Conservation (phyloP, 2,329 filamentous ascomycete species). For the Parasarocladium wereldwijsianum region DNA sequence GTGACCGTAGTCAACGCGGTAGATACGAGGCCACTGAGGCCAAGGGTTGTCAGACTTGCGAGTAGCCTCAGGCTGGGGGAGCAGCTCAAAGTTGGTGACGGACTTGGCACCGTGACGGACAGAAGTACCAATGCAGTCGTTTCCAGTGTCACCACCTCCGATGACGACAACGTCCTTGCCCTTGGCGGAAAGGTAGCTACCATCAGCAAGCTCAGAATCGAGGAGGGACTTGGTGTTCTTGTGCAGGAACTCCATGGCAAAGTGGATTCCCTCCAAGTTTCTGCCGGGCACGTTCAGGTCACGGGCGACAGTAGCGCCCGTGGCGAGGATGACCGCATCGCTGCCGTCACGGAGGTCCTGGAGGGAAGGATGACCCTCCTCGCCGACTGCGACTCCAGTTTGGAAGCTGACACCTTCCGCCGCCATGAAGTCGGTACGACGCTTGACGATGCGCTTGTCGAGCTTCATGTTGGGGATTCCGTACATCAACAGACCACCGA, state of each 20-base stretch:
- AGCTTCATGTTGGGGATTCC: constrained; percentile 99
- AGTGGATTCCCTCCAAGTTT: constrained; percentile 81
- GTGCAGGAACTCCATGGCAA: constrained; percentile 94
- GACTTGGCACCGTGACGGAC: constrained; percentile 92
- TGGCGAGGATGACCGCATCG: constrained; percentile 80
- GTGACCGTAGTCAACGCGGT: constrained; percentile 97
- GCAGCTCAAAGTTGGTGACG: constrained; percentile 89
- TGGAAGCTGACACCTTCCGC: constrained; percentile 75
- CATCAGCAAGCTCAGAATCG: constrained; percentile 74
- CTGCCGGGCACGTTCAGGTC: constrained; percentile 85
- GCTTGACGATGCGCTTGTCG: constrained; percentile 93
- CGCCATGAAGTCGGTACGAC: constrained; percentile 88
- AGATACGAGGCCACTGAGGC: constrained; percentile 96
- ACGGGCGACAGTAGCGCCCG: constrained; percentile 83
- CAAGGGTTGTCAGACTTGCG: constrained; percentile 91
- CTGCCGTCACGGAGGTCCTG: constrained; percentile 57
- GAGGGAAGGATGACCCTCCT: constrained; percentile 48
- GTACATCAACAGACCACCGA: constrained; percentile 91
- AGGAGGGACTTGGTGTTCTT: constrained; percentile 96
- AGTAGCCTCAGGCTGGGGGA: constrained; percentile 83
- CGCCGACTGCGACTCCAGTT: constrained; percentile 63
- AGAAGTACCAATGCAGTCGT: constrained; percentile 94
- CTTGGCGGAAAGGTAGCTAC: constrained; percentile 84
- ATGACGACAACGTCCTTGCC: constrained; percentile 94
- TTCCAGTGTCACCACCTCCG: constrained; percentile 93